A percentile compares a stretch with the other conserved stretches of the same genome.
These are phyloP conservation scores for Pythium vanterpoolii DNA, from an alignment of 352 stramenopile species.

Conservation along the genomic window DNA sequence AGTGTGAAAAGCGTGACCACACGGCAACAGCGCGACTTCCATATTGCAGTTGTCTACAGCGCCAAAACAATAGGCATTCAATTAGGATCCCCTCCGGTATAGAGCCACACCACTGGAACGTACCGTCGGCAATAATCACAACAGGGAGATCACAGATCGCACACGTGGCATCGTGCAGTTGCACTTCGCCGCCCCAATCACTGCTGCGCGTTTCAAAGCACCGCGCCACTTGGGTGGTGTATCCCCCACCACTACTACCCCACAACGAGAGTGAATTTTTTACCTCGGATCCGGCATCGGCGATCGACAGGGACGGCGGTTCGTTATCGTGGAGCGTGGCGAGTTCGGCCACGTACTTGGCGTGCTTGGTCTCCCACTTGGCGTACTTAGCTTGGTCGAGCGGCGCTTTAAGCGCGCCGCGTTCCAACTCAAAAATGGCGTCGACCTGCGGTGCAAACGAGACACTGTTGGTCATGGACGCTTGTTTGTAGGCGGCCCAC, in stretches of 20 bases:
- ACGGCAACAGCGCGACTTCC: conserved; percentile 71
- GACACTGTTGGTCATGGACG: conserved; percentile 40
- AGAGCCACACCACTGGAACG: conserved; percentile 12
- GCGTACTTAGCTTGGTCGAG: conserved; percentile 49
- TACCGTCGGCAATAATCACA: conserved; percentile 78
- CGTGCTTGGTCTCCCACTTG: conserved; percentile 51
- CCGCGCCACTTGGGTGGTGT: conserved; percentile 13
- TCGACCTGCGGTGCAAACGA: conserved; percentile 69
- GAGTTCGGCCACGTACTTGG: conserved; percentile 43
- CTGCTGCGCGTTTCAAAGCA: conserved; percentile 83
- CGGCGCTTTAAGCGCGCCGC: conserved; percentile 32
- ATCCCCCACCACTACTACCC: too few relatives aligned
- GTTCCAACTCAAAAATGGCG: conserved; percentile 67
- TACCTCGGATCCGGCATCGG: background rate
- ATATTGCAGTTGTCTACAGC: conserved; percentile 65
- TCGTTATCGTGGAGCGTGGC: conserved; percentile 3
- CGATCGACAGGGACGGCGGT: background rate
- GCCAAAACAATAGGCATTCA: background rate
- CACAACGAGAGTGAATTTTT: background rate
- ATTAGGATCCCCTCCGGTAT: background rate
- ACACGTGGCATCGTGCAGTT: conserved; percentile 80
- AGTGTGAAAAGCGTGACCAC: conserved; percentile 76
- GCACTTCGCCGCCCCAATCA: conserved; percentile 84
- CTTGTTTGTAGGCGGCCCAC: conserved; percentile 76
- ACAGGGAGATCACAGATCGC: conserved; percentile 71